phyloP scores from a whole-genome alignment of 345 rosid genomes.

The Barbarea vulgaris region DNA sequence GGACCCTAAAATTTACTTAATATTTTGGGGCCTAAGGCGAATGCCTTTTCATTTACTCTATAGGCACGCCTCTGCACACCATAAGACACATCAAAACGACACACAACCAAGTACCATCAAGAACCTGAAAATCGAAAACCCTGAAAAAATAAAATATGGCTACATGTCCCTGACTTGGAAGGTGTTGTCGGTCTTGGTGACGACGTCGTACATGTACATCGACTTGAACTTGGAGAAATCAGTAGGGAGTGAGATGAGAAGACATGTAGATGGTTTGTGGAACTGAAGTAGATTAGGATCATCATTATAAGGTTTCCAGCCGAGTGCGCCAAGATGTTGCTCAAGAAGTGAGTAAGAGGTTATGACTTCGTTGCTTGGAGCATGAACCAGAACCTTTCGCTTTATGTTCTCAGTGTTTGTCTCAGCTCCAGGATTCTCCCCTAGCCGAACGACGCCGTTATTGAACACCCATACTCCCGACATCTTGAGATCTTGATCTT shows the following conservation, averaged over 20 bases:
- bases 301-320: constrained; percentile 80
- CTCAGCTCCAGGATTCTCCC: constrained; percentile 62
- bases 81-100: too few relatives aligned
- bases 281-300: constrained; percentile 73
- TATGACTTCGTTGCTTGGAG: constrained; percentile 64
- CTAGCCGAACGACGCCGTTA: constrained; percentile 66
- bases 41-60: too few relatives aligned
- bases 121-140: too few relatives aligned
- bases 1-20: too few relatives aligned
- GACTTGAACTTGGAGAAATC: constrained; percentile 70
- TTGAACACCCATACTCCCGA: constrained; percentile 85
- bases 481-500: constrained; percentile 42
- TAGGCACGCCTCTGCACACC: too few relatives aligned
- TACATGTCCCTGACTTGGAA: constrained; percentile 71
- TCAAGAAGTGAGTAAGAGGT: constrained; percentile 65
- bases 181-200: constrained; percentile 66
- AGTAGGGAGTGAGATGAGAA: constrained; percentile 75
- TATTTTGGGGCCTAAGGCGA: too few relatives aligned
- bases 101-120: too few relatives aligned
- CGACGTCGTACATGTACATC: constrained; percentile 86
- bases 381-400: constrained; percentile 57
- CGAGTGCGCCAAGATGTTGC: constrained; percentile 56
- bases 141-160: too few relatives aligned
- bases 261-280: constrained; percentile 63
- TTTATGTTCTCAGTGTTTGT: constrained; percentile 40